Evolutionary conservation across 163 green algal genomes (phyloP).

Genomic region (Scenedesmus sp.): DNA sequence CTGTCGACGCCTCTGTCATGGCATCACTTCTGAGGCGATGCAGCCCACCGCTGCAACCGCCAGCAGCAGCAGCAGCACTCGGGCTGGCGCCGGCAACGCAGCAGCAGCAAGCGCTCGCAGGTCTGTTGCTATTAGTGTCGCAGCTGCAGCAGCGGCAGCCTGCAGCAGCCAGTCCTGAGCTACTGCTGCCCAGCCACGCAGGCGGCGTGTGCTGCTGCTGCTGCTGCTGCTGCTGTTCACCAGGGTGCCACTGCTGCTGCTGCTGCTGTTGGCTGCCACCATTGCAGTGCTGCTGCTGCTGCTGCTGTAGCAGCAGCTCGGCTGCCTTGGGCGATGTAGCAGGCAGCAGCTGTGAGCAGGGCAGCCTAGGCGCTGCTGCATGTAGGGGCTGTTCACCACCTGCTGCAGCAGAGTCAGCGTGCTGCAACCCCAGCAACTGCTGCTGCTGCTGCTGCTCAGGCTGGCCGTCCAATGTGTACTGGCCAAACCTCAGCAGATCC

Average conservation of each 20-base stretch:
- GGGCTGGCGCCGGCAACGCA: background rate
- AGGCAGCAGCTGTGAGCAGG: background rate
- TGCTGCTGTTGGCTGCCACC: background rate
- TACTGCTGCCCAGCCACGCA: background rate
- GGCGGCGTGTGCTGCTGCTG: conserved; percentile 13
- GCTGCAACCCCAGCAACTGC: background rate
- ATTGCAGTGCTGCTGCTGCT: background rate
- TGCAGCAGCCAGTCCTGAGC: background rate
- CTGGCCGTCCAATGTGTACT: background rate
- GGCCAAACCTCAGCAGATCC: background rate
- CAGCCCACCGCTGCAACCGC: background rate
- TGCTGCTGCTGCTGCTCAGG: background rate
- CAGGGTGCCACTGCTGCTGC: background rate
- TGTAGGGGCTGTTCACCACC: background rate
- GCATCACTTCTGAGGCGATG: background rate
- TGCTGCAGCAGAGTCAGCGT: background rate
- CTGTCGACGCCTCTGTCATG: conserved; percentile 27
- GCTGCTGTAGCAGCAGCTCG: conserved; percentile 8
- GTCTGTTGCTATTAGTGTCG: background rate
- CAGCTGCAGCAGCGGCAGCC: conserved; percentile 7
- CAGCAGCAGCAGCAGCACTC: background rate
- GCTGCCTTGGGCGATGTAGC: background rate
- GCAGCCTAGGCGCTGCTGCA: background rate
- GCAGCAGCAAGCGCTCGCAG: background rate
- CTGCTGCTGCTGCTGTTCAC: conserved; percentile 12